Base-by-base conservation (phyloP, 768 basidiomycete genomes). In the Sarcomyxa edulis region DNA sequence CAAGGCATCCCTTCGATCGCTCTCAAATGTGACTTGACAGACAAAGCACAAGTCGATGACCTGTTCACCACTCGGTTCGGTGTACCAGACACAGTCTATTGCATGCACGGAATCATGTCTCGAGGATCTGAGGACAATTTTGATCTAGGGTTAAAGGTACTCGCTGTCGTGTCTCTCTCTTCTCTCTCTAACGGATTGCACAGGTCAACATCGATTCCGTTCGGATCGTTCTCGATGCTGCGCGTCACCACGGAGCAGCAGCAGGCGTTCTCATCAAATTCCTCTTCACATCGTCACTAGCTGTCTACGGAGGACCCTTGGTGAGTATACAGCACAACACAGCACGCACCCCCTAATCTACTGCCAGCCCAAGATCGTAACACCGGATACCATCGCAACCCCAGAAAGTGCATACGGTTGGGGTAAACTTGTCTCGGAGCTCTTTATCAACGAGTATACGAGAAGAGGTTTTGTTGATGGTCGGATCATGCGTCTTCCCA, bases 61-160 rank as follows among this genome's bases (percentile, higher is more conserved):
- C 48, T 72, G 8, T 72, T 72, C 51, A 47, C 51, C 14, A 69
- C 66, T 7, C 35, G 52, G 18, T 53, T 62, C 26, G 69, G 68
- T 11, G 45, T 66, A 4, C 69, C 68, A 0, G 64, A 67, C 43
- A 65, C 63, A 6, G 53, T 72, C 14, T 72, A 72, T 45, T 72
- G 69, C 40, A 53, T 72, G 18, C 71, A 74, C 48, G 78, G 78
- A 2, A 75, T 79, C 48, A 78, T 81, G 78, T 78, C 75, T 18
- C 70, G 76, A 11, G 74, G 74, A 24, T 67, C 74, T 11, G 78
- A 81, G 51, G 72, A 74, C 42, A 67, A 76, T 45, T 78, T 81
- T 51, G 72, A 74, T 28, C 50, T 78, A 1, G 76, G 74, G n/a
- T 41, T 72, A 18, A 66, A 70, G 58, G 70, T 66, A 27, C 12